Evolutionary conservation across 2,329 filamentous ascomycete species (phyloP), one percentile per base, ranked within the genome.

Genomic region (Neofusicoccum ribis): DNA sequence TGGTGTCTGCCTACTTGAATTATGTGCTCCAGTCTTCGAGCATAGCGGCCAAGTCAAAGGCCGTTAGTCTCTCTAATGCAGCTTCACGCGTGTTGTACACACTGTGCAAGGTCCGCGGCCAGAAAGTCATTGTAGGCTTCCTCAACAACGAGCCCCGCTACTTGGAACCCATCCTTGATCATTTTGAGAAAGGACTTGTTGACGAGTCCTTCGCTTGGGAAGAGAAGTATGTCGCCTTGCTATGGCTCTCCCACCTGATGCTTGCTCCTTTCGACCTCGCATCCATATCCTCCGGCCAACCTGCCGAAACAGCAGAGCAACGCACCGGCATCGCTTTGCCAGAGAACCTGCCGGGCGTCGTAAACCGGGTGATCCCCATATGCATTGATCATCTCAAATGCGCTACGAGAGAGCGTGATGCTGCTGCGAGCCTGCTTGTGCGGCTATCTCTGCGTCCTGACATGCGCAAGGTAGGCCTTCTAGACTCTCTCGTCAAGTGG

Each of bases 41-140:
- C 14, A 11, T 11, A 2, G 34, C 15, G 3, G 7, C 31, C 6
- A 58, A 50, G 34, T n/a, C 63, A 17, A 61, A 54, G 20, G 36
- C 47, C 7, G 62, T 71, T 62, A 78, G 72, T 39, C 70, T 72
- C 46, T 73, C 71, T 14, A 71, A 75, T 67, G 93, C 92, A 4
- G 88, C 96, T 64, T 92, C 90, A 75, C 87, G 85, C 67, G 82
- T 98, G 2, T 78, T 99, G 41, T 98, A 98, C 75, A 90, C 89
- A 0, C 90, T 99, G 67, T 97, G 93, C 83, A 99, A 99, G 79
- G 90, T 98, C 59, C 87, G 95, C 62, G 94, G 95, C 27, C 89
- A 95, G 74, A 98, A 98, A 77, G 90, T 99, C 60, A 89, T 99
- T 70, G 88, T 93, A 61, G 88, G 92, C 47, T 97, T 98, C 73